These are phyloP conservation scores for Emmonsia crescens DNA, from an alignment of 2,329 filamentous ascomycete species.

Conservation along the genomic window DNA sequence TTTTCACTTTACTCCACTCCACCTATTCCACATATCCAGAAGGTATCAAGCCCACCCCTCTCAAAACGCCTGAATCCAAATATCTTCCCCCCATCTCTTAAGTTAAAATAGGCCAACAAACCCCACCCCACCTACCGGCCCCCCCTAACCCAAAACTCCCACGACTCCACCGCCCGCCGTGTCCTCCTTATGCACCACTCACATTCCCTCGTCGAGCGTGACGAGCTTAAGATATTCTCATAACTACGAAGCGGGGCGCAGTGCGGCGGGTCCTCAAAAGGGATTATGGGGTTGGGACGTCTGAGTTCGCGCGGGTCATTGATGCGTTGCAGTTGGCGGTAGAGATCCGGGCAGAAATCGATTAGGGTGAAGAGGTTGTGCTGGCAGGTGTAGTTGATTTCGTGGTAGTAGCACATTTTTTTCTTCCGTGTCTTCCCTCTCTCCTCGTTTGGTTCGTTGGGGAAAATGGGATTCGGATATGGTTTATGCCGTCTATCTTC, in stretches of 20 bases:
- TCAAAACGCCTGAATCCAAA: not conserved
- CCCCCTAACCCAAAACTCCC: constrained; percentile 1
- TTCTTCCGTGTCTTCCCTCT: not conserved
- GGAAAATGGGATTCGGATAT: not conserved
- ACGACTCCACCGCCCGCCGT: not conserved
- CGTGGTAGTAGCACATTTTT: constrained; percentile 22
- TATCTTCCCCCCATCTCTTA: not conserved
- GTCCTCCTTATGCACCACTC: not conserved
- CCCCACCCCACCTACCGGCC: not conserved
- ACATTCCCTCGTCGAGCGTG: not conserved
- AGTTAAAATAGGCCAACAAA: not conserved
- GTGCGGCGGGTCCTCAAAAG: constrained; percentile 8
- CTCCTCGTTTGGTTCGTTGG: constrained; percentile 2
- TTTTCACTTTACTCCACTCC: not conserved
- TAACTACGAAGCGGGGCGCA: constrained; percentile 10
- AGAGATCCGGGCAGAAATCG: constrained; percentile 17
- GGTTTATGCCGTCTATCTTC: no score
- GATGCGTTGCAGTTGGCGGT: constrained; percentile 21
- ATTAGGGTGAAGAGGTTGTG: constrained; percentile 11
- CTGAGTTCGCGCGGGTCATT: constrained; percentile 18
- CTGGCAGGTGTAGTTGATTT: constrained; percentile 17
- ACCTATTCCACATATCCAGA: not conserved
- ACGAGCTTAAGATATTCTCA: not conserved
- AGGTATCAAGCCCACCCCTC: no score
- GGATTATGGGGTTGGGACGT: constrained; percentile 6